These are phyloP conservation scores for Prorocentrum cordatum DNA, from an alignment of 169 alveolate genomes.

Conservation along the genomic window DNA sequence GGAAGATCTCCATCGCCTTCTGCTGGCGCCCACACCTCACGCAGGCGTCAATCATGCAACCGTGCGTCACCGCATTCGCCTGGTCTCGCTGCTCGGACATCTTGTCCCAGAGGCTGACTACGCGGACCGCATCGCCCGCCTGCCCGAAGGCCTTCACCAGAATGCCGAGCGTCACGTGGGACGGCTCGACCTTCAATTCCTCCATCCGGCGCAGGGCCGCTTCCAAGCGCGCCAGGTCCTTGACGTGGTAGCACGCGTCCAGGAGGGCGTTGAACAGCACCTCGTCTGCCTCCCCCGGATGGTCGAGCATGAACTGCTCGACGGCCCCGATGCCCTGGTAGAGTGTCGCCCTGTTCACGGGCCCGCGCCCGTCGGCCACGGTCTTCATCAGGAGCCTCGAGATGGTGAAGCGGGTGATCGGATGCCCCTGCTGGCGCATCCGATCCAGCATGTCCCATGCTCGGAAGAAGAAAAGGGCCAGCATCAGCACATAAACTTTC, in stretches of 20 bases:
- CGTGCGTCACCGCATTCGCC: slow-evolving; percentile 49
- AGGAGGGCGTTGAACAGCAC: slow-evolving; percentile 61
- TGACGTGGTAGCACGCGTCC: slow-evolving; percentile 50
- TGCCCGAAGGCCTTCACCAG: slow-evolving; percentile 62
- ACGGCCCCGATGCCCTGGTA: slow-evolving; percentile 51
- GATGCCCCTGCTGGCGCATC: too few species aligned
- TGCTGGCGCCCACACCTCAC: slow-evolving; percentile 42
- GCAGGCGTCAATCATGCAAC: slow-evolving; percentile 64
- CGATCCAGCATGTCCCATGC: too few species aligned
- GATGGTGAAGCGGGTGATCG: too few species aligned
- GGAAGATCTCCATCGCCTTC: slow-evolving; percentile 28
- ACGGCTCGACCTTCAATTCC: slow-evolving; percentile 28
- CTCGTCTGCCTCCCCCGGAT: slow-evolving; percentile 65
- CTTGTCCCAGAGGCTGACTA: slow-evolving; percentile 37
- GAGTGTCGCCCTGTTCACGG: slow-evolving; percentile 7
- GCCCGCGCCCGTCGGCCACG: slow-evolving; percentile 55
- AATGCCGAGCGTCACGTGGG: slow-evolving; percentile 40
- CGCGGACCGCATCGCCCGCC: slow-evolving; percentile 46
- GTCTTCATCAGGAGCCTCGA: slow-evolving; percentile 64
- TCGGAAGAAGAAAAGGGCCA: too few species aligned
- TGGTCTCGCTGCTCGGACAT: slow-evolving; percentile 46
- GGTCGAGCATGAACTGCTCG: slow-evolving; percentile 49
- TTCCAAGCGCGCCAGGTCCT: slow-evolving; percentile 54
- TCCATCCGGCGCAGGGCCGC: slow-evolving; percentile 27
- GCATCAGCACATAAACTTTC: too few species aligned